Evolutionary conservation across 495 filamentous ascomycete genomes (phyloP).

Genomic region (Penicillium turbatum): DNA sequence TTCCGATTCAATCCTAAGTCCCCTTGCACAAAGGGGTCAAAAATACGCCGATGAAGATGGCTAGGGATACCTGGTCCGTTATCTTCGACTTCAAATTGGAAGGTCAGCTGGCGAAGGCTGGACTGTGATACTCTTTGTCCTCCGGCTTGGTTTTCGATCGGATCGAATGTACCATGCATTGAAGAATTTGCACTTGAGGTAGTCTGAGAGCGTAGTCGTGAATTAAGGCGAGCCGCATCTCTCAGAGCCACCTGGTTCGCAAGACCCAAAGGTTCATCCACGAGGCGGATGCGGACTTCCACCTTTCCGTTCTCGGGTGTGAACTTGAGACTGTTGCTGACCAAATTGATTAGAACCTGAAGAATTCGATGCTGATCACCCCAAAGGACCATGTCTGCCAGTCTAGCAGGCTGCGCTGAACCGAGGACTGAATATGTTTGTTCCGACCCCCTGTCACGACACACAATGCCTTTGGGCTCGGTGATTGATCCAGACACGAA

Average conservation of each 20-base stretch:
- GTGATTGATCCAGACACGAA: conserved; percentile 40
- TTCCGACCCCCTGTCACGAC: conserved; percentile 33
- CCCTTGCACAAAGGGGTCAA: conserved; percentile 92
- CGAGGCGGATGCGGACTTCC: conserved; percentile 67
- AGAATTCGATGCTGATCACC: conserved; percentile 88
- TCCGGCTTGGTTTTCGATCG: conserved; percentile 9
- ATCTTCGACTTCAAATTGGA: conserved; percentile 87
- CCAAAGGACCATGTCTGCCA: conserved; percentile 76
- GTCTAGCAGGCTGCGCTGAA: conserved; percentile 55
- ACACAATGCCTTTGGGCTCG: conserved; percentile 37
- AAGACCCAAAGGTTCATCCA: conserved; percentile 35
- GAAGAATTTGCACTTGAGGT: conserved; percentile 7
- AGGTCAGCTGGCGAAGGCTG: conserved; percentile 55
- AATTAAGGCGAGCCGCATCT: conserved; percentile 8
- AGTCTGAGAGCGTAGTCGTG: conserved; percentile 8
- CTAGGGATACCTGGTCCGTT: conserved; percentile 87
- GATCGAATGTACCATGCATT: not conserved
- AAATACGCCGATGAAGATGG: conserved; percentile 70
- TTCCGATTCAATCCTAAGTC: conserved; percentile 85
- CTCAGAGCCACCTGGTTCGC: not conserved
- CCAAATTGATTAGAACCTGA: conserved; percentile 87
- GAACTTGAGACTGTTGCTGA: conserved; percentile 90
- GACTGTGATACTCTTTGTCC: conserved; percentile 45
- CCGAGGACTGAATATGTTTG: conserved; percentile 47
- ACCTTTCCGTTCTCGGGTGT: conserved; percentile 75